Base-by-base conservation (phyloP, 1,139 yeast genomes). In the Saccharomyces hybrid region DNA sequence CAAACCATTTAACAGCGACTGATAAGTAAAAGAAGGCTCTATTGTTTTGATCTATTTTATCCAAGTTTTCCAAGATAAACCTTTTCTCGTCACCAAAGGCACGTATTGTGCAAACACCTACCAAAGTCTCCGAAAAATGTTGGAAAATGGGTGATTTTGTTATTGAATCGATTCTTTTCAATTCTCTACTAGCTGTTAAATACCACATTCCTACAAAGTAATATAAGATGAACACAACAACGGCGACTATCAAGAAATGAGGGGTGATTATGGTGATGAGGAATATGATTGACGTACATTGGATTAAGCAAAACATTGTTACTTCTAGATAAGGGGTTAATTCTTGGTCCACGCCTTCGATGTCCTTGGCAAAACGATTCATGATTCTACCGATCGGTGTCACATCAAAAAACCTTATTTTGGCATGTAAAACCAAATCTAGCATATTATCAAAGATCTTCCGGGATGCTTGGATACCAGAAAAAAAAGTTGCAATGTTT, bases 1-100 rank as follows among this genome's bases (percentile, higher is more conserved):
- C 78, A 51, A 86, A 73, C 95, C 95, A 88, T 67, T 90, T 78
- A 71, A 86, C 93, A 60, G 80, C 80, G 0, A 83, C 86, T 62
- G 81, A 73, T 1, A 86, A 79, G 52, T 86, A 60, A 62, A 74
- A 82, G 61, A 82, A 81, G 0, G 91, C 84, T 61, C 83, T 81
- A 62, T 85, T 84, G 81, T 83, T 83, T 29, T 73, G 70, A 65
- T 88, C 79, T 53, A 85, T 71, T 28, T 76, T 73, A 2, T 50
- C 48, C 56, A 77, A 76, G 61, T 80, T 81, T 56, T 73, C 76
- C 3, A 62, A 51, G 32, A 77, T 62, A 64, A 87, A 86, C 53
- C 82, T 70, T 2, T 69, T 64, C 16, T 75, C 75, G 14, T 75
- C 74, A 2, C 73, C 68, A 66, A 79, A 87, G 0, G 88, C 82